A percentile compares a stretch with the other conserved stretches of the same genome.
Conservation (phyloP, 2,329 filamentous ascomycete genomes). For the Clonostachys solani region DNA sequence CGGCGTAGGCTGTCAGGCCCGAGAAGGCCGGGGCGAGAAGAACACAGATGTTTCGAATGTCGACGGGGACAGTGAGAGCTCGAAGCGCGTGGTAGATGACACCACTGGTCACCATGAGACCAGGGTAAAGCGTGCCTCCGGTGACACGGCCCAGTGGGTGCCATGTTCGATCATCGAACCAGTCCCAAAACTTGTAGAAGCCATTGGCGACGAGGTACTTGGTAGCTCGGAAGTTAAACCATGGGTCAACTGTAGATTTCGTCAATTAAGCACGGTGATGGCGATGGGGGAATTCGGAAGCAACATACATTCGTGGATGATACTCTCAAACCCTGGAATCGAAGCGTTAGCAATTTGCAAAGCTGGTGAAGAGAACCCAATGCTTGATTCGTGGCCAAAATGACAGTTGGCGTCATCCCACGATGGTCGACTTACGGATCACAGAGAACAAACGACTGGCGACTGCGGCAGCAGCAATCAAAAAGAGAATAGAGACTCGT, state of each 20-base stretch:
- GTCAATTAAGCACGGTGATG: slow-evolving; percentile 14
- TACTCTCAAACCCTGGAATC: slow-evolving; percentile 83
- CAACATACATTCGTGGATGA: slow-evolving; percentile 96
- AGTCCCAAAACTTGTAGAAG: slow-evolving; percentile 99
- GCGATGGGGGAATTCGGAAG: slow-evolving; percentile 5
- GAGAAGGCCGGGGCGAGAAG: slow-evolving; percentile 93
- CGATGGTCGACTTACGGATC: slow-evolving; percentile 65
- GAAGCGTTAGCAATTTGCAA: background rate
- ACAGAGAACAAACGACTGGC: slow-evolving; percentile 96
- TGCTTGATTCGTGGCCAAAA: background rate
- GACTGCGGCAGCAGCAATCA: slow-evolving; percentile 89
- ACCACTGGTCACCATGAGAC: slow-evolving; percentile 98
- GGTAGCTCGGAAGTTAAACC: slow-evolving; percentile 99
- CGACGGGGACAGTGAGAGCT: slow-evolving; percentile 84
- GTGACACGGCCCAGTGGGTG: slow-evolving; percentile 97
- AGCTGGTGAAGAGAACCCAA: background rate
- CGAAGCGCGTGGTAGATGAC: slow-evolving; percentile 93
- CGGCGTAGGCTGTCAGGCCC: slow-evolving; percentile 85
- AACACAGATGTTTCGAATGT: slow-evolving; percentile 98
- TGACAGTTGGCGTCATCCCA: slow-evolving; percentile 1
- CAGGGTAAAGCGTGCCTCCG: slow-evolving; percentile 96
- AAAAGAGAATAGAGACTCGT: slow-evolving; percentile 81
- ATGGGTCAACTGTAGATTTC: slow-evolving; percentile 76
- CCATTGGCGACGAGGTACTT: slow-evolving; percentile 97
- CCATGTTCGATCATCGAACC: slow-evolving; percentile 99